Percentiles rank a stretch among this genome's conserved stretches.
Conservation (phyloP, 441 rosid genomes). For the Hura crepitans region DNA sequence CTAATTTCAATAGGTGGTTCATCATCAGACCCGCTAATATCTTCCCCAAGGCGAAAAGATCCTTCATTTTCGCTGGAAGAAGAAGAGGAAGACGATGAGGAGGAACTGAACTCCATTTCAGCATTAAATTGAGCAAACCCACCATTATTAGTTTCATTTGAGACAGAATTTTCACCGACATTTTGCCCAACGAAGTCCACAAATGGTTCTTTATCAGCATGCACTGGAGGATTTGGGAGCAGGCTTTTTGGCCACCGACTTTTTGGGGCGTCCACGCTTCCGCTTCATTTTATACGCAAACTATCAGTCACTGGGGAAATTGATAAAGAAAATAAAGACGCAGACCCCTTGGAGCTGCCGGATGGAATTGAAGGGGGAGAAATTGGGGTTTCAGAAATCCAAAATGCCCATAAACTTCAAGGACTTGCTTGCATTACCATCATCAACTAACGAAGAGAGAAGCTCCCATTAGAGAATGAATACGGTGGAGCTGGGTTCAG, state of each 20-base stretch:
- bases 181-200: constrained; percentile 28
- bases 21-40: constrained; percentile 30
- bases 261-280: constrained; percentile 21
- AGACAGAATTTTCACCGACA: constrained; percentile 1
- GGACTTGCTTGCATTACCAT: background rate
- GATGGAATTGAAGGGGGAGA: background rate
- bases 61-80: constrained; percentile 36
- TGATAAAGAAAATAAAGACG: too few relatives aligned
- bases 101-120: constrained; percentile 4
- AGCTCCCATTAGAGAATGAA: too few relatives aligned
- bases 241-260: constrained; percentile 7
- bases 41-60: constrained; percentile 24
- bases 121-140: constrained; percentile 13
- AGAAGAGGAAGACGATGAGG: constrained; percentile 7
- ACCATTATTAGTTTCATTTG: background rate
- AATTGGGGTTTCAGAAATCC: background rate
- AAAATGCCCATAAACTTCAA: too few relatives aligned
- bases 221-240: background rate
- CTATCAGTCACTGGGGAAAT: background rate
- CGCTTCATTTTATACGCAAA: constrained; percentile 7
- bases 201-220: constrained; percentile 27
- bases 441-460: background rate
- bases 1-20: constrained; percentile 22
- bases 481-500: too few relatives aligned
- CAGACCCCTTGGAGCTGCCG: background rate